Evolutionary conservation across 208 protist genomes (phyloP), one percentile per base, ranked within the genome.

Genomic region (Lotmaria passim): DNA sequence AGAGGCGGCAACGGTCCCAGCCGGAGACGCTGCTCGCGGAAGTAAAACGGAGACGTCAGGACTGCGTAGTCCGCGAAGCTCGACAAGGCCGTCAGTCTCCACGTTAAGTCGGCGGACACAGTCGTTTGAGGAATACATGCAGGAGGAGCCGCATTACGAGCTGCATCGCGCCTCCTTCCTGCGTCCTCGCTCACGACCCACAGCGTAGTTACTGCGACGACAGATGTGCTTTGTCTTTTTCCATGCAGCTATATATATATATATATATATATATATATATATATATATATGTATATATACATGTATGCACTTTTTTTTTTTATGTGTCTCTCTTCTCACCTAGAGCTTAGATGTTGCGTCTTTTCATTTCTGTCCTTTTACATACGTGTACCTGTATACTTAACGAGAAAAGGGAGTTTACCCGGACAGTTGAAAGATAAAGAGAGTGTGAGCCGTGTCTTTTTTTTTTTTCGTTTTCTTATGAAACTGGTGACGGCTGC

Each of bases 71-170:
- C 55, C 26, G 41, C 44, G 48, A 1, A 26, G 56, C 15, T 48
- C 52, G 0, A 26, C 58, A 24, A 11, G 15, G 3, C 59, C 31
- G 7, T 68, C 56, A 28, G 58, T 50, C 28, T 33, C 30, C 4
- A 50, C 5, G 23, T 23, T 26, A 28, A 44, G 15, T 3, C 52
- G 34, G 5, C 71, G 59, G 7, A 64, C 47, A 28, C 65, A 73
- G 36, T 79, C 70, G 7, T 93, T 89, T 79, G 88, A 93, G 34
- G 82, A 87, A 24, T 93, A 87, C 69, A 93, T 93, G 88, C 56
- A 83, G 24, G 78, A 89, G 59, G 80, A 86, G 39, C 79, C 88
- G 38, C 71, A 65, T 14, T 93, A 87, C 48, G 72, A 79, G 21
- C 66, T 93, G 53, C 73, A 81, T 21, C 61, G 75, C 14, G 71